Evolutionary conservation across 306 rosid genomes (phyloP).

Genomic region (Malus orientalis): DNA sequence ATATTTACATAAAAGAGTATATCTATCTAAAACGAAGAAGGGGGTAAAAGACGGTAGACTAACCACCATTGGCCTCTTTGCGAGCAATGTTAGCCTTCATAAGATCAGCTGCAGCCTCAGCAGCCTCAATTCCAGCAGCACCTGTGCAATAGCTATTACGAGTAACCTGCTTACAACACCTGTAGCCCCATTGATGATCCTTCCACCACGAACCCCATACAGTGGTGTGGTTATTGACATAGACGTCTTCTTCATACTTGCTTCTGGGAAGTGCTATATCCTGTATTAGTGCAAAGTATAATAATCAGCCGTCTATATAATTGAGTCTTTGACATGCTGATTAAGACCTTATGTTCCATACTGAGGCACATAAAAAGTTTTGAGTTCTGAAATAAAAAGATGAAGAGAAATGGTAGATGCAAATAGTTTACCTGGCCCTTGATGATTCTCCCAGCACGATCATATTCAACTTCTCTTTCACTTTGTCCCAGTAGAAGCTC

Average conservation of each 20-base stretch:
- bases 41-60: not conserved
- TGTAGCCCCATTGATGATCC: slow-evolving; percentile 78
- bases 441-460: slow-evolving; percentile 63
- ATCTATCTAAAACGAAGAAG: not conserved
- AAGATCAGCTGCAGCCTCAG: slow-evolving; percentile 46
- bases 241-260: slow-evolving; percentile 61
- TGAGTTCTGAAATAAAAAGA: not conserved
- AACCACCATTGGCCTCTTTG: slow-evolving; percentile 48
- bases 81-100: slow-evolving; percentile 62
- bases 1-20: not conserved
- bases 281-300: slow-evolving; percentile 8
- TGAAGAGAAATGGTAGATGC: not conserved
- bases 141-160: slow-evolving; percentile 63
- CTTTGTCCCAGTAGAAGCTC: slow-evolving; percentile 67
- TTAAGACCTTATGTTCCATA: not conserved
- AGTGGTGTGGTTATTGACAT: slow-evolving; percentile 47
- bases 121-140: slow-evolving; percentile 58
- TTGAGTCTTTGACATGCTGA: not conserved
- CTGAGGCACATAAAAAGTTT: not conserved
- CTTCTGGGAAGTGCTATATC: slow-evolving; percentile 50
- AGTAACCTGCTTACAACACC: slow-evolving; percentile 50
- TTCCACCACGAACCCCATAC: slow-evolving; percentile 87
- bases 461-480: slow-evolving; percentile 69
- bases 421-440: slow-evolving; percentile 51
- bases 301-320: not conserved